phyloP scores from a whole-genome alignment of 345 rosid species.

The Citrus inodora region DNA sequence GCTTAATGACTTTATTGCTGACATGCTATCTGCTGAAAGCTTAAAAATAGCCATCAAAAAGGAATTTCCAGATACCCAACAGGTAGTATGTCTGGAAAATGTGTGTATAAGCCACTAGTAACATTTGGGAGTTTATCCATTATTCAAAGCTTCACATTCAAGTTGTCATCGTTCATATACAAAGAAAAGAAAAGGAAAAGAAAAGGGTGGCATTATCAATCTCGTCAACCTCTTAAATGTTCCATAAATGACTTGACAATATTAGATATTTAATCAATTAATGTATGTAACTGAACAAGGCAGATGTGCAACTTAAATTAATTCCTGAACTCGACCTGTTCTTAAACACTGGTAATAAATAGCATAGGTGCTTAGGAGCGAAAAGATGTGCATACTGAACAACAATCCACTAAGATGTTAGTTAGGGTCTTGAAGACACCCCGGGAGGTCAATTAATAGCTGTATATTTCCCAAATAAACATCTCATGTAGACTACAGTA shows the following conservation, averaged over 20 bases:
- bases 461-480: neutral
- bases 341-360: neutral
- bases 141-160: neutral
- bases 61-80: neutral
- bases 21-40: neutral
- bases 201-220: neutral
- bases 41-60: neutral
- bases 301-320: neutral
- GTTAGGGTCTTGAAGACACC: neutral
- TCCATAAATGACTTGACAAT: neutral
- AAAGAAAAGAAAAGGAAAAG: neutral
- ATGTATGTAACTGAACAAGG: neutral
- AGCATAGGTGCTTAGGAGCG: neutral
- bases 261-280: neutral
- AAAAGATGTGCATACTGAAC: neutral
- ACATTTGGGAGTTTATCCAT: neutral
- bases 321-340: neutral
- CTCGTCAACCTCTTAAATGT: neutral
- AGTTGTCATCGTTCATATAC: neutral
- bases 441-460: neutral
- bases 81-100: neutral
- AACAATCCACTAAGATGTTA: neutral
- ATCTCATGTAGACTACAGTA: neutral
- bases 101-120: neutral
- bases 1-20: neutral